These are phyloP conservation scores for Syncephalis fuscata DNA, from an alignment of 371 early-diverging fungal genomes.

Conservation along the genomic window DNA sequence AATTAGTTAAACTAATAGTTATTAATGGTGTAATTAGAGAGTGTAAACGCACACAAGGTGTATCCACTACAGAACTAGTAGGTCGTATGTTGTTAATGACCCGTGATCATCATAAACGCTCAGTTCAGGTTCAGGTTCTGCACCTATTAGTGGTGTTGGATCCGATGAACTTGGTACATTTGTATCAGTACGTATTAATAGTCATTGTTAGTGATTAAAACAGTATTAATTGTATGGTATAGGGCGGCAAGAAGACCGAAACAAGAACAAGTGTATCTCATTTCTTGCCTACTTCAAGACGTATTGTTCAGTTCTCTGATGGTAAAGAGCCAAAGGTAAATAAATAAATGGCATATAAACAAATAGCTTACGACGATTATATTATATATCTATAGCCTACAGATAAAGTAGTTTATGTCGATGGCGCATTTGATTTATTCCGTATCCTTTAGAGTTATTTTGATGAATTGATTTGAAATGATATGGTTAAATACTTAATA, in stretches of 20 bases:
- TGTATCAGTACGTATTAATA: no score
- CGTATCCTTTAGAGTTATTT: constrained; percentile 53
- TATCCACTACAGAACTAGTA: constrained; percentile 90
- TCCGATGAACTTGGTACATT: no score
- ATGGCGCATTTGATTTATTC: constrained; percentile 94
- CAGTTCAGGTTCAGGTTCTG: constrained; percentile 12
- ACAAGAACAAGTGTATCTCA: constrained; percentile 50
- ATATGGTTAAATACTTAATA: not conserved
- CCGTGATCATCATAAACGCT: constrained; percentile 64
- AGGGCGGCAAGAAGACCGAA: constrained; percentile 7
- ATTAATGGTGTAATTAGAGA: constrained; percentile 29
- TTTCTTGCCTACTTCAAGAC: constrained; percentile 71
- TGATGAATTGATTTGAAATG: not conserved
- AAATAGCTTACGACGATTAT: no score
- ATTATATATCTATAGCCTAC: no score
- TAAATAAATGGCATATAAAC: constrained; percentile 13
- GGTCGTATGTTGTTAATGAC: constrained; percentile 91
- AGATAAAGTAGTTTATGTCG: constrained; percentile 66
- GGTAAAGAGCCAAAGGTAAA: constrained; percentile 47
- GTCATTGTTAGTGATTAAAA: not conserved
- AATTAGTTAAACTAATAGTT: constrained; percentile 1
- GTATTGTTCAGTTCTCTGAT: constrained; percentile 77
- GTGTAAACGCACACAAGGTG: constrained; percentile 85
- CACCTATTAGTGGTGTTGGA: constrained; percentile 18
- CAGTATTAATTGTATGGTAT: not conserved